Evolutionary conservation across 2,329 filamentous ascomycete species (phyloP), one percentile per base, ranked within the genome.

Genomic region (Arachnopeziza araneosa): DNA sequence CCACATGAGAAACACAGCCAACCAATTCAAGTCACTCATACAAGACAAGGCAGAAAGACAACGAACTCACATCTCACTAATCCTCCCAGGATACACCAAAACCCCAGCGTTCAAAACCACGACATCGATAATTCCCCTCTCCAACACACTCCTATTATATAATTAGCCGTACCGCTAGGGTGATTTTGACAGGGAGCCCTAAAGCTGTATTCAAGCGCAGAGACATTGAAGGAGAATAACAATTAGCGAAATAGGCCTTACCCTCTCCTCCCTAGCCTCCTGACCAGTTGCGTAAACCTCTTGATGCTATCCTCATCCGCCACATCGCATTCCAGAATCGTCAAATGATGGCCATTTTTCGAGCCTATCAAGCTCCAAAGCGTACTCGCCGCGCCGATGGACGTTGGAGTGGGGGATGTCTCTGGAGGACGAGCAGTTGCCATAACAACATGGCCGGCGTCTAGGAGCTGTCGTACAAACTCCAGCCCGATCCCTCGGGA

Each of bases 101-200:
- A 84, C 77, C 53, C 81, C 82, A 32, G 82, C 81, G 71, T 83
- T 84, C 57, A 84, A 64, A n/a, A 85, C 76, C 49, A 81, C 76
- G 70, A 79, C 78, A 70, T 83, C 80, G 23, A 69, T 60, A 2
- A 63, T 36, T 7, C 64, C 66, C n/a, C 14, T 52, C 44, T 65
- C 61, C 12, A 67, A 53, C 19, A 63, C 54, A 19, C 57, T 58
- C 8, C n/a, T n/a, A n/a, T n/a, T n/a, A n/a, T n/a, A n/a, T n/a
- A n/a, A n/a, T n/a, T n/a, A n/a, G n/a, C n/a, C n/a, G n/a, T n/a
- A n/a, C n/a, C n/a, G n/a, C n/a, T n/a, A n/a, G n/a, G n/a, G n/a
- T n/a, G n/a, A n/a, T n/a, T n/a, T n/a, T n/a, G n/a, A n/a, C n/a
- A n/a, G n/a, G n/a, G n/a, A n/a, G n/a, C n/a, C n/a, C n/a, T n/a